phyloP scores from a whole-genome alignment of 2,329 filamentous ascomycete species.

The Penicillium sp. region DNA sequence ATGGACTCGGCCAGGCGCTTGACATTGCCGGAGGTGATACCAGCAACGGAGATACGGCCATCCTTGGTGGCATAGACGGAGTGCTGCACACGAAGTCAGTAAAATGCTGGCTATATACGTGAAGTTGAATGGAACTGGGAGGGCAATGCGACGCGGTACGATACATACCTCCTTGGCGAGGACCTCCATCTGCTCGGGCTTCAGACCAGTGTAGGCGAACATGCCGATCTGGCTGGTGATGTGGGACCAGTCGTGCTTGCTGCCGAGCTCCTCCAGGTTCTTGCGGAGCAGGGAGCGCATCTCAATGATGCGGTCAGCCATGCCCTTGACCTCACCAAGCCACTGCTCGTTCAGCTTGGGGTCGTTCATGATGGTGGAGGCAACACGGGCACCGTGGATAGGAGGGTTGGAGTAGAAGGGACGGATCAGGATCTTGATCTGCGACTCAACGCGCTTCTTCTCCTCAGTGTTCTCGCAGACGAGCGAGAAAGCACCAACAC shows the following conservation, averaged over 20 bases:
- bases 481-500: slow-evolving; percentile 94
- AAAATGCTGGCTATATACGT: neutral
- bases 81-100: slow-evolving; percentile 57
- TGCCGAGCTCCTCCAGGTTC: slow-evolving; percentile 92
- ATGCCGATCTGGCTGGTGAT: slow-evolving; percentile 99
- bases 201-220: slow-evolving; percentile 98
- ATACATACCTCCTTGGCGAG: slow-evolving; percentile 75
- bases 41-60: slow-evolving; percentile 56
- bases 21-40: slow-evolving; percentile 55
- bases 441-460: slow-evolving; percentile 93
- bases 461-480: slow-evolving; percentile 83
- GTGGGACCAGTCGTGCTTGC: slow-evolving; percentile 97
- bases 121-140: neutral
- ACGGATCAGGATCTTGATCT: slow-evolving; percentile 97
- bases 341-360: slow-evolving; percentile 86
- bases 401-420: slow-evolving; percentile 98
- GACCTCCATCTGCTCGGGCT: slow-evolving; percentile 84
- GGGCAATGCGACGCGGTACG: neutral
- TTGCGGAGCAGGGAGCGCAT: slow-evolving; percentile 95
- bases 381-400: slow-evolving; percentile 92
- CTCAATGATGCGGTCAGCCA: slow-evolving; percentile 98
- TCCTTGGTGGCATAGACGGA: slow-evolving; percentile 94
- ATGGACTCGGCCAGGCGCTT: slow-evolving; percentile 55
- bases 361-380: slow-evolving; percentile 87
- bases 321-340: slow-evolving; percentile 94